Conservation (phyloP, 176 grass and related monocot species). For the Secale cereale region DNA sequence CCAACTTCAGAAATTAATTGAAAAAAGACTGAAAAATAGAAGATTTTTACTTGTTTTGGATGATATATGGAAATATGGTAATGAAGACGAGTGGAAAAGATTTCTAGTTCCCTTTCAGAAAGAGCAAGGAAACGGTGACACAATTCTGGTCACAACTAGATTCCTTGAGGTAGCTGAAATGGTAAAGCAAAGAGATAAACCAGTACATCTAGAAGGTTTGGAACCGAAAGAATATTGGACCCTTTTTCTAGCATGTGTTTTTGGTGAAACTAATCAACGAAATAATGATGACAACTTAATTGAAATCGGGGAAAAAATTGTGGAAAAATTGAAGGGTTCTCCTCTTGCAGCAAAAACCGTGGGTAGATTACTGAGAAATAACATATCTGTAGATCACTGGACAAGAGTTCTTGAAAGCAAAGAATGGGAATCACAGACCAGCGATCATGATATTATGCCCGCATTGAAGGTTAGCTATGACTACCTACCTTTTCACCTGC, state of each 20-base stretch:
- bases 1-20: neutral
- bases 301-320: neutral
- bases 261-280: neutral
- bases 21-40: neutral
- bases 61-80: slow-evolving; percentile 9
- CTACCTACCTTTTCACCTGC: slow-evolving; percentile 19
- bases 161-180: neutral
- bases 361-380: neutral
- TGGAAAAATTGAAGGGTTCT: slow-evolving; percentile 1
- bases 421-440: neutral
- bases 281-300: neutral
- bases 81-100: neutral
- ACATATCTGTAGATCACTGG: neutral
- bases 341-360: slow-evolving; percentile 29
- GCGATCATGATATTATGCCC: slow-evolving; percentile 23
- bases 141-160: neutral
- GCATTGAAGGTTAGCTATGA: slow-evolving; percentile 28
- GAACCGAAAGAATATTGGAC: neutral
- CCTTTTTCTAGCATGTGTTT: neutral
- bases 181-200: neutral
- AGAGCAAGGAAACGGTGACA: neutral
- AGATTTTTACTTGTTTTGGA: slow-evolving; percentile 14
- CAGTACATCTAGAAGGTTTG: neutral
- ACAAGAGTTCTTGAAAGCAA: slow-evolving; percentile 7
- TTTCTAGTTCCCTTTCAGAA: neutral